Conservation (phyloP, 1,284 basidiomycete species). For the Apiotrichum porosum region DNA sequence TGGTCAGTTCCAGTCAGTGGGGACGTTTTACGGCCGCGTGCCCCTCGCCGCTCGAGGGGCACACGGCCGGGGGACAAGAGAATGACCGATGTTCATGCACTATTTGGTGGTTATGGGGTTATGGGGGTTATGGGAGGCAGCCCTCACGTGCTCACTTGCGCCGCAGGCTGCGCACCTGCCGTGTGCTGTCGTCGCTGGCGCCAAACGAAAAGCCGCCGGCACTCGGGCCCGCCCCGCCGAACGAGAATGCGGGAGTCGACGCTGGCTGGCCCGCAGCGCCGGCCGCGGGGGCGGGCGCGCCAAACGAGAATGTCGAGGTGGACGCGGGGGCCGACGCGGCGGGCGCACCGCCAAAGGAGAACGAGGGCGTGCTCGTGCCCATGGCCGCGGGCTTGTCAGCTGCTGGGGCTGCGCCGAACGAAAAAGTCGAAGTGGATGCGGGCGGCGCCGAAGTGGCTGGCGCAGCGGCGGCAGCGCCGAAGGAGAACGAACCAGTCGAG, state of each 20-base stretch:
- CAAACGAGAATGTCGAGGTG: slow-evolving; percentile 12
- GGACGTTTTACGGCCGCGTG: too few species aligned
- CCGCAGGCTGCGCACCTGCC: too few species aligned
- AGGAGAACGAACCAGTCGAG: slow-evolving; percentile 8
- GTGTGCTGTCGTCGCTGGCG: background rate
- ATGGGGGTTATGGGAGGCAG: too few species aligned
- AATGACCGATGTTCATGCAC: too few species aligned
- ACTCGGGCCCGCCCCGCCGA: background rate
- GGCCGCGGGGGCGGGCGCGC: slow-evolving; percentile 1
- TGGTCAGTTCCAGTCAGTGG: background rate
- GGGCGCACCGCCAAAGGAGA: background rate
- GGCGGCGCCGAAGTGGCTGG: background rate
- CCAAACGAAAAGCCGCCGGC: slow-evolving; percentile 4
- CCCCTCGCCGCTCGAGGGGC: too few species aligned
- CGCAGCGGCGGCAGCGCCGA: slow-evolving; percentile 11
- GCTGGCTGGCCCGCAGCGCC: too few species aligned
- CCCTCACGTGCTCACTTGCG: too few species aligned
- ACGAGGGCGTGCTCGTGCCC: background rate
- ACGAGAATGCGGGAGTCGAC: slow-evolving; percentile 1
- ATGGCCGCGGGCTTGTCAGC: background rate
- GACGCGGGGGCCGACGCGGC: slow-evolving; percentile 2
- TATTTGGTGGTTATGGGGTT: too few species aligned
- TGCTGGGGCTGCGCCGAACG: background rate
- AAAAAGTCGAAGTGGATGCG: background rate
- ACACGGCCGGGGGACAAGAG: too few species aligned